phyloP scores from a whole-genome alignment of 371 early-diverging fungal species.

The Capillidium rhysosporum region DNA sequence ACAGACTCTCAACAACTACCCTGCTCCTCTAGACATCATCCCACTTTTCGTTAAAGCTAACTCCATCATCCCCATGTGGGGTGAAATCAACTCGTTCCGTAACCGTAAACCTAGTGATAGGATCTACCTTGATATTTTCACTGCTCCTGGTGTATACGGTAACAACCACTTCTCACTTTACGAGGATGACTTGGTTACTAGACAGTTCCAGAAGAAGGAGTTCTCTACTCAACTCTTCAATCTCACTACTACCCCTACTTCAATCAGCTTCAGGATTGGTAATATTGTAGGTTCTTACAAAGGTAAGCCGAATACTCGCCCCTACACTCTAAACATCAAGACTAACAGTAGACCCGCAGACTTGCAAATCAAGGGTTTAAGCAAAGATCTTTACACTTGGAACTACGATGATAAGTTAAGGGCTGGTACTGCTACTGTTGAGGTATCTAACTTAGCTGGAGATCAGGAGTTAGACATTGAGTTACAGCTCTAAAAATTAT shows the following conservation, averaged over 20 bases:
- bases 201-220: background rate
- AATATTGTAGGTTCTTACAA: background rate
- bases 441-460: too few relatives aligned
- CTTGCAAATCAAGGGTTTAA: too few relatives aligned
- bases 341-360: too few relatives aligned
- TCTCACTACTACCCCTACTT: background rate
- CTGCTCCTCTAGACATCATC: background rate
- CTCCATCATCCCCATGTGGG: constrained; percentile 1
- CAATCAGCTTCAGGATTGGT: background rate
- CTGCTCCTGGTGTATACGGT: background rate
- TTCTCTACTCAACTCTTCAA: background rate
- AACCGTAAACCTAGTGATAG: background rate
- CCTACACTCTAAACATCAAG: background rate
- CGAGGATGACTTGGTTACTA: background rate
- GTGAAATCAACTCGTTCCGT: background rate
- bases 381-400: too few relatives aligned
- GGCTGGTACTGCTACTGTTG: too few relatives aligned
- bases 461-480: too few relatives aligned
- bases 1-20: background rate
- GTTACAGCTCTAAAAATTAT: too few relatives aligned
- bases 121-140: background rate
- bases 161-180: background rate
- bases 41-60: background rate
- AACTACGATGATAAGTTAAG: too few relatives aligned
- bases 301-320: background rate